Percentiles rank a stretch among this genome's conserved stretches.
phyloP scores from a whole-genome alignment of 208 protist genomes.

The Leishmania mexicana region DNA sequence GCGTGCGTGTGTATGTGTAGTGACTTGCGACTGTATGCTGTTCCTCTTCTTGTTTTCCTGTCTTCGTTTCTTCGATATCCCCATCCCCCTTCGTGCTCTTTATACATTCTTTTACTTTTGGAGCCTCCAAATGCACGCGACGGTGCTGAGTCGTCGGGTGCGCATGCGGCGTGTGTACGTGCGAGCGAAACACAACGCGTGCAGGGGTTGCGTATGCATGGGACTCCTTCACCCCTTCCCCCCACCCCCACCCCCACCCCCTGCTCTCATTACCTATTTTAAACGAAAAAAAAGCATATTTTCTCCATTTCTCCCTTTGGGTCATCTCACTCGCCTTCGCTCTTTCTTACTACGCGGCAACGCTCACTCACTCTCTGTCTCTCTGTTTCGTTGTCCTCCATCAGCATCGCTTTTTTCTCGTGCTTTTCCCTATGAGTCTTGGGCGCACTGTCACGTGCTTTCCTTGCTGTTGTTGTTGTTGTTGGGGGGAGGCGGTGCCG shows the following conservation, averaged over 20 bases:
- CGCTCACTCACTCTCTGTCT: not conserved
- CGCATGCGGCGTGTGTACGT: not conserved
- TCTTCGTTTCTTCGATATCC: not conserved
- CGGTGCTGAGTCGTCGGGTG: not conserved
- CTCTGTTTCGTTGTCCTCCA: not conserved
- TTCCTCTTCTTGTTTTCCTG: not conserved
- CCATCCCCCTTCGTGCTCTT: not conserved
- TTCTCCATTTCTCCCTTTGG: not conserved
- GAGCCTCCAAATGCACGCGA: not conserved
- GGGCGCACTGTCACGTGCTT: not conserved
- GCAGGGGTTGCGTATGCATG: not conserved
- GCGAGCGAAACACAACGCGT: not conserved
- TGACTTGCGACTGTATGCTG: not conserved
- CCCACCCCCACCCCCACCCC: not conserved
- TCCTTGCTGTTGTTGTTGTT: not conserved
- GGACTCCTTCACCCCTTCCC: no score
- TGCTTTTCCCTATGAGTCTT: not conserved
- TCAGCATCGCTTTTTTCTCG: not conserved
- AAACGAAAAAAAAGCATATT: no score
- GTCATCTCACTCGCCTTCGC: not conserved
- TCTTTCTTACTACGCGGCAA: not conserved
- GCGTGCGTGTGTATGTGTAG: not conserved
- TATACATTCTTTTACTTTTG: not conserved
- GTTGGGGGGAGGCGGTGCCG: no score
- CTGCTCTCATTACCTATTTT: not conserved